Evolutionary conservation across 768 basidiomycete genomes (phyloP).

Genomic region (Termitomyces sp.): DNA sequence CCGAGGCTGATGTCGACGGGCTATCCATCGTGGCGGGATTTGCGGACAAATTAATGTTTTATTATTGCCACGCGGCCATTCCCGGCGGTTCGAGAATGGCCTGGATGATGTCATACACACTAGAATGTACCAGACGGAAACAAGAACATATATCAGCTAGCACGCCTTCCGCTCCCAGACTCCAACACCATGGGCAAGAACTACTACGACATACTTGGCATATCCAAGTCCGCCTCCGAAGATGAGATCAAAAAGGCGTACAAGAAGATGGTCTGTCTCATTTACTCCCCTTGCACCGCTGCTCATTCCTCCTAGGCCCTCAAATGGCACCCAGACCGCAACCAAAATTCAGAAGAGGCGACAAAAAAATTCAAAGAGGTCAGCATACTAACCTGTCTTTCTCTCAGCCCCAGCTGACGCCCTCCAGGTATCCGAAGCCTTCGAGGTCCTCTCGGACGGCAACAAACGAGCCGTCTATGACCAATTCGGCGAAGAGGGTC

Average conservation of each 20-base stretch:
- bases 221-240: slow-evolving; percentile 67
- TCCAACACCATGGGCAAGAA: slow-evolving; percentile 61
- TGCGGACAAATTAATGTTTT: neutral
- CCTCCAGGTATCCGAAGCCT: slow-evolving; percentile 86
- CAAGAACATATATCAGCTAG: neutral
- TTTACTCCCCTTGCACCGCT: slow-evolving; percentile 2
- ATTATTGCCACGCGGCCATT: neutral
- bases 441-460: slow-evolving; percentile 88
- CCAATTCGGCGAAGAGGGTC: slow-evolving; percentile 92
- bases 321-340: slow-evolving; percentile 95
- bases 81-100: slow-evolving; percentile 13
- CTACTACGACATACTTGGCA: slow-evolving; percentile 83
- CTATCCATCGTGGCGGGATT: slow-evolving; percentile 1
- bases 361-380: slow-evolving; percentile 92
- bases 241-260: slow-evolving; percentile 92
- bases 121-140: slow-evolving; percentile 10
- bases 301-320: slow-evolving; percentile 46
- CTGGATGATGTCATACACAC: slow-evolving; percentile 12
- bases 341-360: slow-evolving; percentile 79
- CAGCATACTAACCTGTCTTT: slow-evolving; percentile 4
- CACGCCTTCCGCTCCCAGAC: neutral
- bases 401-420: neutral
- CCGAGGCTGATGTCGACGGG: slow-evolving; percentile 3
- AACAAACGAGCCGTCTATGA: slow-evolving; percentile 85
- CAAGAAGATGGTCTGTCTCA: slow-evolving; percentile 75